Conservation (phyloP, 2,329 filamentous ascomycete genomes). For the Thielaviopsis musarum region DNA sequence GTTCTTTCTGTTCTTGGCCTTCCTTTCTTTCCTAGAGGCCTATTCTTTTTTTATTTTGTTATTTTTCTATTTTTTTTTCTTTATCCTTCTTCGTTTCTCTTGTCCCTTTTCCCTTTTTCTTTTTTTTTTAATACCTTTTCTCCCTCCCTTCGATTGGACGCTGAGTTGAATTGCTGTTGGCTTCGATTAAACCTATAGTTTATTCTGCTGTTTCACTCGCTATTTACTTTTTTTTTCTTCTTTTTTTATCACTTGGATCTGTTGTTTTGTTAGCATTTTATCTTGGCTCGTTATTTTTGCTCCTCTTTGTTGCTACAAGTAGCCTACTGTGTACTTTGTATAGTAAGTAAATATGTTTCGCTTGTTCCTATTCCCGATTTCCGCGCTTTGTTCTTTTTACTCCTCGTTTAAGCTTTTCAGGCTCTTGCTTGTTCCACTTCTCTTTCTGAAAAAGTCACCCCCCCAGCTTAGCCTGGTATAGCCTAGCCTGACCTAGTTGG, state of each 20-base stretch:
- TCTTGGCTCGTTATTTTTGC: neutral
- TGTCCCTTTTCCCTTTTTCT: neutral
- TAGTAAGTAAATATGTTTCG: neutral
- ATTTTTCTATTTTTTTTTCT: neutral
- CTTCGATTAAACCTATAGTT: neutral
- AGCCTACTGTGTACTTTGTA: neutral
- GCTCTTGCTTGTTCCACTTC: neutral
- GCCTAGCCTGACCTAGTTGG: neutral
- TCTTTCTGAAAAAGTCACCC: neutral
- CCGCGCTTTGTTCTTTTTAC: conserved; percentile 9
- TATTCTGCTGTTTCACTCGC: neutral
- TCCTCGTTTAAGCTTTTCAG: conserved; percentile 4
- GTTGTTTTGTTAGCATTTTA: neutral
- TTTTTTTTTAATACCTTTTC: neutral
- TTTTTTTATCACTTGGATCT: neutral
- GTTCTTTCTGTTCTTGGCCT: neutral
- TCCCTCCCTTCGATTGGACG: neutral
- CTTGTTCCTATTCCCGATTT: conserved; percentile 1
- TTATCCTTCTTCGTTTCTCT: neutral
- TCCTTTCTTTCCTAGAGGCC: neutral
- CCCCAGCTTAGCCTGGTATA: neutral
- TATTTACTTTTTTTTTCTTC: neutral
- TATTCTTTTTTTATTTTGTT: neutral
- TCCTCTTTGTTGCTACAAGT: neutral
- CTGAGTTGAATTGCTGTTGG: neutral